Base-by-base conservation (phyloP, 2,329 filamentous ascomycete species). In the Blastomyces silverae region DNA sequence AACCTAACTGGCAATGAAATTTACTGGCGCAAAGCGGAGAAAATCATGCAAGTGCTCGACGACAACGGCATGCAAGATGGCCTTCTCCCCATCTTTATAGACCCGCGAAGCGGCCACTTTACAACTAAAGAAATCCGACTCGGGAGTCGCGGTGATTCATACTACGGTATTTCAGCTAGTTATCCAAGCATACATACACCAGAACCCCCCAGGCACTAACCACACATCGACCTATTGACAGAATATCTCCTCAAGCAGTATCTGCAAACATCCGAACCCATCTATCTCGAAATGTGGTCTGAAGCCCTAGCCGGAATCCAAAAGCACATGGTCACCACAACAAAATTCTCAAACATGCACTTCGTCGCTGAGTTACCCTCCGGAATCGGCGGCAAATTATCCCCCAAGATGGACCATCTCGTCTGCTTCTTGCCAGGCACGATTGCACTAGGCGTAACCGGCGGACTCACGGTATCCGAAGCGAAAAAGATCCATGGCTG, bases 161-260 rank as follows among this genome's bases (percentile, higher is more conserved):
- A 97, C 79, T 99, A 99, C 78, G 84, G 79, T 81, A 72, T 61
- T 73, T 70, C 46, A 46, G 39, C 8, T 15, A 28, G 7, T 28
- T n/a, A 50, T 57, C 60, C 42, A 44, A 28, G 13, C 53, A 20
- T 20, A 11, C 53, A 20, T 20, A 11, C 11, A 17, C 15, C 22
- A 60, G 42, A 31, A 61, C 3, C 3, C 31, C 61, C 34, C 48
- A 39, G 10, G 6, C 1, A 17, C 39, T 46, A 20, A 44, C 37
- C 31, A 10, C 17, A 61, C 17, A 59, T 28, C 52, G 50, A 39
- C 3, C 61, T 13, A 39, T 53, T 17, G 57, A 15, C 56, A 81
- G 91, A 99, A 78, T 99, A 99, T 76, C 85, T 99, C 62, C 95
- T 97, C 81, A 99, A 99, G 80, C 94, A 99, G 76, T 97, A 96